These are phyloP conservation scores for Eutrema japonicum DNA, from an alignment of 345 rosid genomes.

Conservation along the genomic window DNA sequence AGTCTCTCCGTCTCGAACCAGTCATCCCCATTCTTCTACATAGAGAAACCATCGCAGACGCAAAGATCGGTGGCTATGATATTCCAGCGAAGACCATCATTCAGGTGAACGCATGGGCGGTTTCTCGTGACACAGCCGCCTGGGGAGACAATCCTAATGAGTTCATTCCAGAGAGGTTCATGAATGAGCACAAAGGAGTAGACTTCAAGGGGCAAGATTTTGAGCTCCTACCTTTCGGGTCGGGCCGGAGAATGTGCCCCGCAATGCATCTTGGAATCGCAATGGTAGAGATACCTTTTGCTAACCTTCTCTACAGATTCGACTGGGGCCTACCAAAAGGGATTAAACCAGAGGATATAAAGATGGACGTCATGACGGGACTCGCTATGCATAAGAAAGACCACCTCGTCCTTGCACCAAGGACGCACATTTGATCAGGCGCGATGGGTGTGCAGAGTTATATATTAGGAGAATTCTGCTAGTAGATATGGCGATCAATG, in stretches of 20 bases:
- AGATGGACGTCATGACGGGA: conserved; percentile 47
- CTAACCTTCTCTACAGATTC: conserved; percentile 40
- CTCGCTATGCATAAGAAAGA: conserved; percentile 47
- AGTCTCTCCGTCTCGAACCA: conserved; percentile 42
- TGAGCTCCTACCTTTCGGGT: conserved; percentile 43
- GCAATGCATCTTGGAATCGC: conserved; percentile 43
- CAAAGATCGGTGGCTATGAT: conserved; percentile 44
- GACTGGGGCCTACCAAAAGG: conserved; percentile 40
- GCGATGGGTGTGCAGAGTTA: not conserved
- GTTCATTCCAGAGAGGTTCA: conserved; percentile 43
- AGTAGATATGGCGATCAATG: not conserved
- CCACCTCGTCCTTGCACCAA: conserved; percentile 38
- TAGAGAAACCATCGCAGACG: conserved; percentile 40
- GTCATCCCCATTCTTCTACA: conserved; percentile 43
- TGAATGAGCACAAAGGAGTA: conserved; percentile 41
- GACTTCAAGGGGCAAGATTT: conserved; percentile 44
- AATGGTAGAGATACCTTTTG: conserved; percentile 45
- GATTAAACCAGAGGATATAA: conserved; percentile 39
- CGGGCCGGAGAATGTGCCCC: conserved; percentile 41
- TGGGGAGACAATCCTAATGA: conserved; percentile 45
- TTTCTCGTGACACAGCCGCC: conserved; percentile 39
- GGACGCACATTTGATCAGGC: conserved; percentile 19
- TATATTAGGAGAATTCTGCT: conserved; percentile 7
- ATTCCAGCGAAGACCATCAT: conserved; percentile 41
- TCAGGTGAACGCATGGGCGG: conserved; percentile 46